Evolutionary conservation across 352 stramenopile genomes (phyloP), one percentile per base, ranked within the genome.

Genomic region (Globisporangium iwayamae): DNA sequence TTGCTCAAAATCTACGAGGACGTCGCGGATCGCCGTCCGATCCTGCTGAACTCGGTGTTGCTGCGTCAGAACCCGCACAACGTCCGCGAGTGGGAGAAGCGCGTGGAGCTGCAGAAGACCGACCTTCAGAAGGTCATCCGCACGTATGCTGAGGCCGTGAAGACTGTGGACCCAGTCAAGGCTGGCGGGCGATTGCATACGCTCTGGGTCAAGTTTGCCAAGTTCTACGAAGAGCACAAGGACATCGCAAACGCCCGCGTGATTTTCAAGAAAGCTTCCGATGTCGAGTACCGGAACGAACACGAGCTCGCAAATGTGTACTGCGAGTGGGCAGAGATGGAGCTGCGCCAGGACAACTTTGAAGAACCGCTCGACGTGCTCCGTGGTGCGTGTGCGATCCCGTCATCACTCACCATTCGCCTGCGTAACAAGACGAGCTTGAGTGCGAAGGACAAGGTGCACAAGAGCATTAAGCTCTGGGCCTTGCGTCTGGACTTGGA

Each of bases 31-130:
- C 86, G 95, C 43, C 87, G 97, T 8, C 97, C 97, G 1, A 63
- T 99, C 52, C 73, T 99, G 32, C 83, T 97, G 2, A 96, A 96
- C 68, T 95, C 90, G 34, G 98, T 99, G 38, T 70, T 99, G 47
- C 75, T 99, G 48, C 88, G 97, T 20, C 97, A 99, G 72, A 99
- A 99, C 76, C 97, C 97, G 11, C 91, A 99, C 72, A 98, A 99
- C 65, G 96, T 99, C 0, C 81, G 84, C 13, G 97, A 99, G 75
- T 99, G 98, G 98, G 80, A 98, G 57, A 98, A 99, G 66, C 92
- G 97, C 46, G 88, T 97, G 0, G 75, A 97, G 43, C 78, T 99
- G 14, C 72, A 88, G 52, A 74, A 85, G 58, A 14, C 62, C 2
- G 82, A 92, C 38, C 57, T 79, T 10, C 69, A 82, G 39, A 76